A percentile compares a stretch with the other conserved stretches of the same genome.
phyloP scores from a whole-genome alignment of 106 monocot genomes.

The Acorus gramineus region DNA sequence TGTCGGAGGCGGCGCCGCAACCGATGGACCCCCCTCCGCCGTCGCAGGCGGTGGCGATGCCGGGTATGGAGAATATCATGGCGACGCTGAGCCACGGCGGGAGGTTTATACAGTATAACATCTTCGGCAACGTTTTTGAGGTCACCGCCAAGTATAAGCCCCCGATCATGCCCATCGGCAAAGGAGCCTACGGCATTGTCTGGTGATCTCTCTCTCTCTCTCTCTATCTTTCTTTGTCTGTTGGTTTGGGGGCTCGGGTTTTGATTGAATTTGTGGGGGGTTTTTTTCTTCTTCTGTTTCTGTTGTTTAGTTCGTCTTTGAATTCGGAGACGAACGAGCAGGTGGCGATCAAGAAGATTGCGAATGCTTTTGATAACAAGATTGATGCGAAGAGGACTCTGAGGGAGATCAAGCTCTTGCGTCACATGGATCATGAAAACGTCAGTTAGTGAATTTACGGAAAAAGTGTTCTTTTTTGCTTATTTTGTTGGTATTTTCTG shows the following conservation, averaged over 20 bases:
- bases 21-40: too few relatives aligned
- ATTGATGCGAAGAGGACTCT: conserved; percentile 81
- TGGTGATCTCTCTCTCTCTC: conserved; percentile 33
- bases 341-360: conserved; percentile 82
- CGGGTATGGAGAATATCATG: conserved; percentile 5
- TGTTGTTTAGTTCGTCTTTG: conserved; percentile 35
- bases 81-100: conserved; percentile 51
- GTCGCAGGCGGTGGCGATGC: too few relatives aligned
- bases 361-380: conserved; percentile 69
- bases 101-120: conserved; percentile 65
- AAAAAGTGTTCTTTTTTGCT: too few relatives aligned
- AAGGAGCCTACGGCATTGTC: conserved; percentile 95
- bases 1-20: too few relatives aligned
- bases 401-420: conserved; percentile 65
- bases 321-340: conserved; percentile 55
- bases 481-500: too few relatives aligned
- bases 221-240: not conserved
- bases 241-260: not conserved
- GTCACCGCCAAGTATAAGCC: conserved; percentile 80
- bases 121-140: conserved; percentile 79
- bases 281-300: not conserved
- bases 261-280: too few relatives aligned
- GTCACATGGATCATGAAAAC: conserved; percentile 75
- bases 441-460: conserved; percentile 1
- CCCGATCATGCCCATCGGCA: conserved; percentile 93